phyloP scores from a whole-genome alignment of 192 early-diverging fungal species.

The Backusella macrospora region DNA sequence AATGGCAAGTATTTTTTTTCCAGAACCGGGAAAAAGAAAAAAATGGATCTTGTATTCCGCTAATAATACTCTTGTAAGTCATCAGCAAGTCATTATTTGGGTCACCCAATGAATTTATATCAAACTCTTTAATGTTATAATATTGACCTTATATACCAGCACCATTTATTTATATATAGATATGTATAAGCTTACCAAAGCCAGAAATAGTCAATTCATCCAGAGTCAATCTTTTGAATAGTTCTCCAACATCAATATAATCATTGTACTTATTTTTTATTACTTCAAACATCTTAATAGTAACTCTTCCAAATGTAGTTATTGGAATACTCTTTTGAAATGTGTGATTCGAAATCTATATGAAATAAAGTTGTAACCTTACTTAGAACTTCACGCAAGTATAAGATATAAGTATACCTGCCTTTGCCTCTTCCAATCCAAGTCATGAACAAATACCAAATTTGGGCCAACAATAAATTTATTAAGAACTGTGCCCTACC shows the following conservation, averaged over 20 bases:
- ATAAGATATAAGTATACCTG: no score
- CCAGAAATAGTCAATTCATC: constrained; percentile 58
- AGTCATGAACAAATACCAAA: no score
- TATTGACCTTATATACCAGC: not conserved
- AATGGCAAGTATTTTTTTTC: constrained; percentile 23
- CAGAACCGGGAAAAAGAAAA: not conserved
- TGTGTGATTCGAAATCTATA: constrained; percentile 16
- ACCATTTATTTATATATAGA: not conserved
- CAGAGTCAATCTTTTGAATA: constrained; percentile 46
- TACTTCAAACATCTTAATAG: not conserved
- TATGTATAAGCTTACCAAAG: constrained; percentile 28
- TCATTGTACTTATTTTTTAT: not conserved
- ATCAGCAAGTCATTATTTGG: constrained; percentile 7
- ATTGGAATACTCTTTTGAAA: constrained; percentile 19
- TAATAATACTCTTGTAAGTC: constrained; percentile 2
- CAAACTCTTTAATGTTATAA: constrained; percentile 7
- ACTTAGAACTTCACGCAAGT: not conserved
- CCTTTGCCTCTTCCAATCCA: no score
- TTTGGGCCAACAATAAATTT: no score
- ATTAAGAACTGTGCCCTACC: no score
- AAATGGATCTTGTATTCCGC: not conserved
- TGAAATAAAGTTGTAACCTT: no score
- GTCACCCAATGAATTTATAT: constrained; percentile 6
- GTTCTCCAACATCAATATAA: not conserved
- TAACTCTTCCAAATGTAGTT: constrained; percentile 1